These are phyloP conservation scores for Liquidambar formosana DNA, from an alignment of 164 flowering plant genomes.

Conservation along the genomic window DNA sequence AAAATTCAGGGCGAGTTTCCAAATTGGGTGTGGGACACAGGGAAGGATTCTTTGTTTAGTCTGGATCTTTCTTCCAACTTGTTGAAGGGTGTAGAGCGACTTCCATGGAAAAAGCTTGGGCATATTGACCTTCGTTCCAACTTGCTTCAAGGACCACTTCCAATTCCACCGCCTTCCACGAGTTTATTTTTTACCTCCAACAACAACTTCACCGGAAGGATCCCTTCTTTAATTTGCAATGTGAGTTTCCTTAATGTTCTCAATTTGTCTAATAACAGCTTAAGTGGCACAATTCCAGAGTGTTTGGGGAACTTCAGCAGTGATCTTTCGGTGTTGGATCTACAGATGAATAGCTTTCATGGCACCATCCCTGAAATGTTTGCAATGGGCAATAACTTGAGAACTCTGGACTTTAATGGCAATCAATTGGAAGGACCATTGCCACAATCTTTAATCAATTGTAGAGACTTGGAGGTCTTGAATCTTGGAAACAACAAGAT, in stretches of 20 bases:
- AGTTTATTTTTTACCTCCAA: no score
- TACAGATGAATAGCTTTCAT: not conserved
- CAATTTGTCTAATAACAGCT: slow-evolving; percentile 2
- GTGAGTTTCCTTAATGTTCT: not conserved
- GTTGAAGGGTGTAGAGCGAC: not conserved
- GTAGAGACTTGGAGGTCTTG: not conserved
- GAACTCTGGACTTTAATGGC: not conserved
- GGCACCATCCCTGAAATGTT: not conserved
- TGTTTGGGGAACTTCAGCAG: not conserved
- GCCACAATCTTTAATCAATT: not conserved
- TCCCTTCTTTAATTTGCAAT: not conserved
- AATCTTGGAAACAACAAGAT: not conserved
- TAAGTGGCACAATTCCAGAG: not conserved
- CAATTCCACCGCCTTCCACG: not conserved
- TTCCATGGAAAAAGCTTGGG: not conserved
- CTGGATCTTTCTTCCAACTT: not conserved
- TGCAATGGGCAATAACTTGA: not conserved
- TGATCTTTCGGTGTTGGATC: not conserved
- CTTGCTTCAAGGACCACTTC: not conserved
- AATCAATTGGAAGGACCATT: not conserved
- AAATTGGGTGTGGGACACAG: not conserved
- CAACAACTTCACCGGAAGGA: not conserved
- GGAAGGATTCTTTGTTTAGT: not conserved
- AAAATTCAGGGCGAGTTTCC: not conserved
- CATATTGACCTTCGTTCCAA: slow-evolving; percentile 1